Base-by-base conservation (phyloP, 805 yeast genomes). In the Ogataea nitratoaversa region DNA sequence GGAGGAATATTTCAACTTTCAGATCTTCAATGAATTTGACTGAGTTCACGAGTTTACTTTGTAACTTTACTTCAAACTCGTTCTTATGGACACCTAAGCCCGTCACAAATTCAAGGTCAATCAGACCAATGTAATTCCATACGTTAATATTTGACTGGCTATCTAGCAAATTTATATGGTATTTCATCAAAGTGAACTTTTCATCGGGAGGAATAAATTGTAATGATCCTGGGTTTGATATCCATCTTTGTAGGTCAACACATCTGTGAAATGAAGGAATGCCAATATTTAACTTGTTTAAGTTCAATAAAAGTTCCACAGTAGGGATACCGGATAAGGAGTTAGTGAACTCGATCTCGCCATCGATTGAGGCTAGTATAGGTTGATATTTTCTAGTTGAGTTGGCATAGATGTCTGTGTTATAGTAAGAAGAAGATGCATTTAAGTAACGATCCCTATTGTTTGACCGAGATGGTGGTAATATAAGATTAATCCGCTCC, bases 121-220 rank as follows among this genome's bases (percentile, higher is more conserved):
- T 69, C n/a, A 76, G 52, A 0, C 85, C 85, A n/a, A 68, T 54
- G 55, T 68, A 57, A 38, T 54, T 54, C 48, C 63, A 49, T 14
- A 49, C 38, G 22, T 50, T 51, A 6, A 33, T n/a, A n/a, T n/a
- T 37, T 38, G 32, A 16, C 48, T 41, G 48, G 33, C 45, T 46
- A 22, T 63, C 62, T 14, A 60, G 47, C 14, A 82, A 53, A 47
- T 84, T 84, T 23, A 84, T 59, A 5, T 73, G 68, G 60, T 90
- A 90, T 8, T 74, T 61, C 72, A 82, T 74, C 18, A 90, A 56
- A 3, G 71, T 67, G 30, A 78, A 76, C 43, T 67, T 72, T 6
- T 95, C 97, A 60, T 91, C 96, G 0, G 98, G 95, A 5, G 98
- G 99, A 16, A 84, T 71, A 53, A 91, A 87, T 14, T 78, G 68